phyloP scores from a whole-genome alignment of 2,329 filamentous ascomycete species.

The Nemania bipapillata region DNA sequence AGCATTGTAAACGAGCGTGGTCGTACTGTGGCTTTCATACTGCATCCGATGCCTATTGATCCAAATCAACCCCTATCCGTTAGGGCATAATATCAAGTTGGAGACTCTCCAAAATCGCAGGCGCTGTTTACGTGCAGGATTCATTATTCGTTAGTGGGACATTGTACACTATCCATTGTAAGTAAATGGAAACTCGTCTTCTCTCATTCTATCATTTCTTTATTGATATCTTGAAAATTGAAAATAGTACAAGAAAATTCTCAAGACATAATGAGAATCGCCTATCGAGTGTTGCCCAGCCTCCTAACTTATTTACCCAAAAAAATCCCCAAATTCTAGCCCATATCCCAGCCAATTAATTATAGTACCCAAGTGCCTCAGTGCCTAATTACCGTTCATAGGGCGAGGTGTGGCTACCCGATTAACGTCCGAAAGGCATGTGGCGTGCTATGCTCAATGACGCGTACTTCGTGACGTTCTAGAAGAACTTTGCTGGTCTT shows the following conservation, averaged over 20 bases:
- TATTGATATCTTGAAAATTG: neutral
- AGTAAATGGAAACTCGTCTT: neutral
- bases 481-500: constrained; percentile 30
- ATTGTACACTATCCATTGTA: constrained; percentile 1
- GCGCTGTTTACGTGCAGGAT: neutral
- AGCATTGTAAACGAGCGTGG: neutral
- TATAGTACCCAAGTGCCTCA: too few relatives aligned
- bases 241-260: neutral
- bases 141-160: neutral
- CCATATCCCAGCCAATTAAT: neutral
- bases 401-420: neutral
- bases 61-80: constrained; percentile 25
- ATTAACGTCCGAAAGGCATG: neutral
- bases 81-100: neutral
- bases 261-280: neutral
- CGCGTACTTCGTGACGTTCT: constrained; percentile 28
- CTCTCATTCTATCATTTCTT: neutral
- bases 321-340: neutral
- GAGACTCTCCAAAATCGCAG: neutral
- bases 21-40: constrained; percentile 25
- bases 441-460: constrained; percentile 5
- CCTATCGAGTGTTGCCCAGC: neutral
- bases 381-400: neutral
- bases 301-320: neutral
- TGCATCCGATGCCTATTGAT: constrained; percentile 28